Conservation (phyloP, 768 basidiomycete species). For the Pleurotus ostreatus region DNA sequence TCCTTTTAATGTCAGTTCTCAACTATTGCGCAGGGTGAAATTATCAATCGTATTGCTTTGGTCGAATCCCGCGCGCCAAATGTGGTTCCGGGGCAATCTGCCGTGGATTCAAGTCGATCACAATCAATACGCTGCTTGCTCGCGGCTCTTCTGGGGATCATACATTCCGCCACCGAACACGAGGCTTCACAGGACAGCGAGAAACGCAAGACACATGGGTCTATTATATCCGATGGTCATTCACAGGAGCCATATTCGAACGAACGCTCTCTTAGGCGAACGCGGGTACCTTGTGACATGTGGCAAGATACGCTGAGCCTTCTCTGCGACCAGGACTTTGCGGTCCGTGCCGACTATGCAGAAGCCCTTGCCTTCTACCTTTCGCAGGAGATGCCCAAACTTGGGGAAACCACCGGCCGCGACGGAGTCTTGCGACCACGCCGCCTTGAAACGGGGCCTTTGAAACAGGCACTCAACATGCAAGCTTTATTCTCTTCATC, state of each 20-base stretch:
- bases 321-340: slow-evolving; percentile 73
- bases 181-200: slow-evolving; percentile 21
- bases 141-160: slow-evolving; percentile 65
- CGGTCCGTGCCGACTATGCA: slow-evolving; percentile 78
- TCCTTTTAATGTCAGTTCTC: not conserved
- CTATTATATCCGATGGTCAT: slow-evolving; percentile 17
- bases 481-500: slow-evolving; percentile 49
- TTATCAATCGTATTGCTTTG: slow-evolving; percentile 68
- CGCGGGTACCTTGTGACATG: slow-evolving; percentile 71
- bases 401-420: slow-evolving; percentile 44
- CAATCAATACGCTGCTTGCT: slow-evolving; percentile 70
- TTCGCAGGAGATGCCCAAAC: slow-evolving; percentile 66
- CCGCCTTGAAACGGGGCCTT: slow-evolving; percentile 44
- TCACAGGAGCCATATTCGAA: slow-evolving; percentile 22
- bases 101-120: slow-evolving; percentile 37
- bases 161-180: slow-evolving; percentile 56
- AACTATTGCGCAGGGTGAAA: slow-evolving; percentile 49
- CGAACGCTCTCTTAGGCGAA: slow-evolving; percentile 50
- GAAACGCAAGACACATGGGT: slow-evolving; percentile 8
- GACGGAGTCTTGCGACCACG: slow-evolving; percentile 44
- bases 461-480: slow-evolving; percentile 41
- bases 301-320: slow-evolving; percentile 91
- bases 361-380: slow-evolving; percentile 73
- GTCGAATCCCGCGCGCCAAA: slow-evolving; percentile 61
- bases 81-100: slow-evolving; percentile 30